These are phyloP conservation scores for Populus davidiana DNA, from an alignment of 345 rosid genomes.

Conservation along the genomic window DNA sequence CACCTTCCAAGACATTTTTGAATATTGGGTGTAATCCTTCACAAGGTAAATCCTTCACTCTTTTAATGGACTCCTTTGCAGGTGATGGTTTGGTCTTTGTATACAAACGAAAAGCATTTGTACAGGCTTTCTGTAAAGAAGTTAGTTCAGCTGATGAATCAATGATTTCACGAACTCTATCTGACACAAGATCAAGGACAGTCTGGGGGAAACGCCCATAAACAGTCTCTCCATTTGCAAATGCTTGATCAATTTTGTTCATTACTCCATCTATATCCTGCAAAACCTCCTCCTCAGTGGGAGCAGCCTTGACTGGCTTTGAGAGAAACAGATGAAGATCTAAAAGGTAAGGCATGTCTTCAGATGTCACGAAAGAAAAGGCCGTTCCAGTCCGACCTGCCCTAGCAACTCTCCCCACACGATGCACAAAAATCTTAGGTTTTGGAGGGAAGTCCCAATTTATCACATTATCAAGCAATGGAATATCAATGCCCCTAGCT, in stretches of 20 bases:
- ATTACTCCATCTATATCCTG: slow-evolving; percentile 70
- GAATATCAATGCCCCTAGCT: slow-evolving; percentile 96
- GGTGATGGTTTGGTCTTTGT: slow-evolving; percentile 80
- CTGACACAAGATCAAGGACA: slow-evolving; percentile 77
- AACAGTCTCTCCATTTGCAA: slow-evolving; percentile 76
- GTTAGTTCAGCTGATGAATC: slow-evolving; percentile 78
- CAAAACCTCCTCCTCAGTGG: slow-evolving; percentile 87
- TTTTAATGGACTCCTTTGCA: slow-evolving; percentile 81
- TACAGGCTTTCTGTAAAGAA: slow-evolving; percentile 65
- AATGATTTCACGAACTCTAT: slow-evolving; percentile 60
- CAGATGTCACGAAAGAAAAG: slow-evolving; percentile 81
- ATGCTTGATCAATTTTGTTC: slow-evolving; percentile 64
- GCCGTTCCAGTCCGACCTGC: slow-evolving; percentile 95
- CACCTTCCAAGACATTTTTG: slow-evolving; percentile 69
- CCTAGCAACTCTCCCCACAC: slow-evolving; percentile 94
- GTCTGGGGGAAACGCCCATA: slow-evolving; percentile 93
- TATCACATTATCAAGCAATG: slow-evolving; percentile 92
- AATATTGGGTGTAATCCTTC: slow-evolving; percentile 91
- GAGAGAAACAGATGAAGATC: slow-evolving; percentile 96
- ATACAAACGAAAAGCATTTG: slow-evolving; percentile 88
- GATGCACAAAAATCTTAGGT: slow-evolving; percentile 91
- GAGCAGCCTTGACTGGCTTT: slow-evolving; percentile 80
- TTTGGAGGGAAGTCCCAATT: slow-evolving; percentile 98
- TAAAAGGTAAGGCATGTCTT: slow-evolving; percentile 81
- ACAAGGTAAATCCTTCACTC: slow-evolving; percentile 74